A percentile compares a stretch with the other conserved stretches of the same genome.
These are phyloP conservation scores for Pichia membranifaciens DNA, from an alignment of 805 yeast genomes.

Conservation along the genomic window DNA sequence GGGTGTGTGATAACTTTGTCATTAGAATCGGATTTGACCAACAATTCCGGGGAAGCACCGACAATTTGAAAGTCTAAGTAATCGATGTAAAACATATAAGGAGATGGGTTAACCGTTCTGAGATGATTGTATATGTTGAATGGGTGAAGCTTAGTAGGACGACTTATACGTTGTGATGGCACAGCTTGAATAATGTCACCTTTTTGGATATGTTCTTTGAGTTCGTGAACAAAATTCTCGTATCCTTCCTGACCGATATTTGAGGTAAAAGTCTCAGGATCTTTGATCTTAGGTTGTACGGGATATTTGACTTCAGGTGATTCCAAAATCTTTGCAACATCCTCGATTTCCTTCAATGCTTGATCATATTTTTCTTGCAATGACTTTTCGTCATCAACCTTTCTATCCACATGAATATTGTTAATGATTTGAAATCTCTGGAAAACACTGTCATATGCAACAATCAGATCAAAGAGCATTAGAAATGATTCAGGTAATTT, in stretches of 20 bases:
- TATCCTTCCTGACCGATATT: conserved; percentile 94
- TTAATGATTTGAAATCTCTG: conserved; percentile 88
- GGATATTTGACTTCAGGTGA: conserved; percentile 51
- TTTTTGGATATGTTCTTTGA: conserved; percentile 74
- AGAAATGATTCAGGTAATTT: conserved; percentile 86
- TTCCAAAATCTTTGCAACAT: conserved; percentile 44
- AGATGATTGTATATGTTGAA: conserved; percentile 93
- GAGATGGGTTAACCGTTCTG: conserved; percentile 95
- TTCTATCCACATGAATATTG: conserved; percentile 51
- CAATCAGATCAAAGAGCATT: conserved; percentile 85
- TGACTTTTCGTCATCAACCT: conserved; percentile 24
- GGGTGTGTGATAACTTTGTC: conserved; percentile 89
- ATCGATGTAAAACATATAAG: conserved; percentile 92
- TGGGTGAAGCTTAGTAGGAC: conserved; percentile 94
- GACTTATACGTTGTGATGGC: conserved; percentile 93
- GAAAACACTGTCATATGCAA: conserved; percentile 91
- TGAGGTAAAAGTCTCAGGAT: conserved; percentile 67
- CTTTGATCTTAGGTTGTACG: conserved; percentile 64
- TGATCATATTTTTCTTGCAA: conserved; percentile 42
- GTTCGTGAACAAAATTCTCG: conserved; percentile 66
- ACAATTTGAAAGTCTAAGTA: conserved; percentile 87
- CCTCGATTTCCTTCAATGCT: conserved; percentile 55
- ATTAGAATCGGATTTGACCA: conserved; percentile 72
- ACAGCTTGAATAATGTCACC: conserved; percentile 98
- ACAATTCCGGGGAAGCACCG: conserved; percentile 95